These are phyloP conservation scores for Naganishia kalamii DNA, from an alignment of 768 basidiomycete genomes.

Conservation along the genomic window DNA sequence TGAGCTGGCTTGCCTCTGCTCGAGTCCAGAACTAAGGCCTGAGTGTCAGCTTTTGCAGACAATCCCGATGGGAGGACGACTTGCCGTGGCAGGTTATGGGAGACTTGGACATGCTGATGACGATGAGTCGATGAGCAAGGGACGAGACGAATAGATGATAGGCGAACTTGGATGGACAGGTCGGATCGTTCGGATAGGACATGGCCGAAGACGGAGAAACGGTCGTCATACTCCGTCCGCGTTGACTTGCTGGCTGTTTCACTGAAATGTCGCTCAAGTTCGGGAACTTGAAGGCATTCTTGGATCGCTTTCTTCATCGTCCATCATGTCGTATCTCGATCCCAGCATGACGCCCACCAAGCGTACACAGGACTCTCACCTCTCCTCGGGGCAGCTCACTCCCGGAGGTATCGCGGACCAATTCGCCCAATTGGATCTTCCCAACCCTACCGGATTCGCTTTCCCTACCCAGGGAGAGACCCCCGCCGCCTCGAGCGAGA, in stretches of 20 bases:
- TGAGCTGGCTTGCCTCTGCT: conserved; percentile 73
- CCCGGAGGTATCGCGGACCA: conserved; percentile 40
- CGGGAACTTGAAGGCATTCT: not conserved
- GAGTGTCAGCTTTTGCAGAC: not conserved
- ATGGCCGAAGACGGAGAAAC: not conserved
- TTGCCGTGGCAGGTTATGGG: conserved; percentile 88
- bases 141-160: too few species aligned
- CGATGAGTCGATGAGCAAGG: not conserved
- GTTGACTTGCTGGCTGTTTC: too few species aligned
- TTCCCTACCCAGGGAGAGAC: conserved; percentile 24
- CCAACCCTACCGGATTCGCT: conserved; percentile 32
- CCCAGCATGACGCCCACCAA: conserved; percentile 2
- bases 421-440: conserved; percentile 41
- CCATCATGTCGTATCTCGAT: conserved; percentile 8
- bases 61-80: conserved; percentile 19
- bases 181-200: too few species aligned
- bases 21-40: conserved; percentile 68
- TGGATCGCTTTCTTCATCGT: not conserved
- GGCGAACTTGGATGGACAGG: too few species aligned
- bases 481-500: not conserved
- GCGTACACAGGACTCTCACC: not conserved
- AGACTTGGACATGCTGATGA: conserved; percentile 49
- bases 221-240: not conserved
- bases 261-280: too few species aligned
- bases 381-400: conserved; percentile 24